Conservation (phyloP, 2,329 filamentous ascomycete species). For the Monosporascus ibericus region DNA sequence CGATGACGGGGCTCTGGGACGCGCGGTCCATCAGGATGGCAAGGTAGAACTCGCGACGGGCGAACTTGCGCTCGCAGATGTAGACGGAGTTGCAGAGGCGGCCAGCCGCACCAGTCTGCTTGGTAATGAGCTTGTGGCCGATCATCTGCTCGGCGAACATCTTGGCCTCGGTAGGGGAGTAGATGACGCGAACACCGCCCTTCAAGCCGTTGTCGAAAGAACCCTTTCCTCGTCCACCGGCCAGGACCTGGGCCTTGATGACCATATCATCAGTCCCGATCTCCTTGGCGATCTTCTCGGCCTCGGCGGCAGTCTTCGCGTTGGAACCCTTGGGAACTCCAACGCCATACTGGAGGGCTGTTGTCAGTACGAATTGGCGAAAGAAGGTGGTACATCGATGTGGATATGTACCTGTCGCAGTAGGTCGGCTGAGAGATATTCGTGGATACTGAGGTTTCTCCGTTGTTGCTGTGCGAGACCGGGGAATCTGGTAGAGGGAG, state of each 20-base stretch:
- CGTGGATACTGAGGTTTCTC: slow-evolving; percentile 91
- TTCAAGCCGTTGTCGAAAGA: slow-evolving; percentile 98
- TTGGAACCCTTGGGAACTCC: slow-evolving; percentile 87
- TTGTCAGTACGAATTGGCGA: slow-evolving; percentile 16
- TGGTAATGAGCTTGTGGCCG: slow-evolving; percentile 98
- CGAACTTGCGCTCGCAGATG: slow-evolving; percentile 99
- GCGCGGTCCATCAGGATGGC: slow-evolving; percentile 97
- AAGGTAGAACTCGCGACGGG: slow-evolving; percentile 97
- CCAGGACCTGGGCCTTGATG: slow-evolving; percentile 98
- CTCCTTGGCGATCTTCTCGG: slow-evolving; percentile 82
- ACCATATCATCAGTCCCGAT: slow-evolving; percentile 96
- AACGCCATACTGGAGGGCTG: slow-evolving; percentile 72
- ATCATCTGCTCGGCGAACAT: slow-evolving; percentile 99
- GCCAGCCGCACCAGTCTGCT: slow-evolving; percentile 92
- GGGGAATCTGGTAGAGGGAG: slow-evolving; percentile 51
- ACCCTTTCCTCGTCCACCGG: slow-evolving; percentile 95
- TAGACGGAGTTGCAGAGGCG: slow-evolving; percentile 96
- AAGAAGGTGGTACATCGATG: slow-evolving; percentile 6
- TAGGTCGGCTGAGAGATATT: slow-evolving; percentile 93
- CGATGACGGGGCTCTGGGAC: slow-evolving; percentile 87
- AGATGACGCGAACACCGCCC: slow-evolving; percentile 97
- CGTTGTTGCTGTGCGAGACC: slow-evolving; percentile 68
- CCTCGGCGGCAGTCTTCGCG: slow-evolving; percentile 77
- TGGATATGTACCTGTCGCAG: slow-evolving; percentile 58
- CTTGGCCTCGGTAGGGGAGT: slow-evolving; percentile 92